A percentile compares a stretch with the other conserved stretches of the same genome.
These are phyloP conservation scores for Fomitopsis palustris DNA, from an alignment of 1,284 basidiomycete species.

Conservation along the genomic window DNA sequence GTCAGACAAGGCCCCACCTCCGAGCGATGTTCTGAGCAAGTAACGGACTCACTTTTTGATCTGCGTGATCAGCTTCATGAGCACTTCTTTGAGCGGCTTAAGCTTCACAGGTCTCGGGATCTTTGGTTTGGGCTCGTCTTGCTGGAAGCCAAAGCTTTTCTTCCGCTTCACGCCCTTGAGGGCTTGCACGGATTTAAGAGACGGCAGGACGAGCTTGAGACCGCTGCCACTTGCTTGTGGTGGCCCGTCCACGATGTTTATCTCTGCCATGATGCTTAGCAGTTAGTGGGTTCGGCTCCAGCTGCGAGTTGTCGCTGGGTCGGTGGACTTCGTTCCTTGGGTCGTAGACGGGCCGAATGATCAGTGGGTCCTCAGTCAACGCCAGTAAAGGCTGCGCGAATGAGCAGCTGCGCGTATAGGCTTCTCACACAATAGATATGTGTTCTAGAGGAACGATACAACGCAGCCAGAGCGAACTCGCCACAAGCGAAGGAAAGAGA, in stretches of 20 bases:
- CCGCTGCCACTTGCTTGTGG: constrained; percentile 19
- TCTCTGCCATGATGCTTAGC: neutral
- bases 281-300: too few relatives aligned
- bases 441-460: too few relatives aligned
- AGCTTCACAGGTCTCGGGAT: constrained; percentile 57
- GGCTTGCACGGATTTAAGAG: constrained; percentile 32
- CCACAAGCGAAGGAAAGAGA: too few relatives aligned
- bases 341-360: too few relatives aligned
- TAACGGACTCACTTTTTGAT: constrained; percentile 61
- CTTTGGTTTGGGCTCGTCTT: constrained; percentile 27
- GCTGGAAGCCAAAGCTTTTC: constrained; percentile 14
- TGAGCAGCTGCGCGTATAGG: too few relatives aligned
- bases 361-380: too few relatives aligned
- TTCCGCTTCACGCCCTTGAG: constrained; percentile 31
- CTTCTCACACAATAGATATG: too few relatives aligned
- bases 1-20: too few relatives aligned
- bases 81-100: constrained; percentile 74
- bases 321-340: too few relatives aligned
- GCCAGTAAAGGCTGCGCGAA: too few relatives aligned
- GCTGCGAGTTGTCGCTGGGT: too few relatives aligned
- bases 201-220: constrained; percentile 32
- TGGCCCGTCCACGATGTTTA: constrained; percentile 17
- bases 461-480: too few relatives aligned
- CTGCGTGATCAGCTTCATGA: constrained; percentile 56
- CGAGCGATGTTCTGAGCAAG: neutral